Evolutionary conservation across 1,139 yeast species (phyloP), one percentile per base, ranked within the genome.

Genomic region (Petasospora rhodanensis): DNA sequence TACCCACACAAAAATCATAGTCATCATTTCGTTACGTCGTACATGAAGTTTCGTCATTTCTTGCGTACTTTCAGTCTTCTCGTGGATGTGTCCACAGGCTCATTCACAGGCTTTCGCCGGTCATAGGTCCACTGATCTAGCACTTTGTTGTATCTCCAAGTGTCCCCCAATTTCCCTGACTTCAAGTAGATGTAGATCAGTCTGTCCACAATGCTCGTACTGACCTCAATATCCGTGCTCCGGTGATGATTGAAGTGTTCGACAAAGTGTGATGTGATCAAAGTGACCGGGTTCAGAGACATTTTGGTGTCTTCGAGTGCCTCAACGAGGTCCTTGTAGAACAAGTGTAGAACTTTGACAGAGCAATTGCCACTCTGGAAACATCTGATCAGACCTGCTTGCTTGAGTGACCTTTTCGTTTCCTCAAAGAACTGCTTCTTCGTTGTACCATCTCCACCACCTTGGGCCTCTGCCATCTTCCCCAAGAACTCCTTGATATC

Each of bases 331-430:
- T 25, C 26, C n/a, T 27, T 15, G 24, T 26, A 14, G 21, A 39
- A 34, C 8, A 29, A 20, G 4, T 26, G 16, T 3, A 37, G 18
- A 10, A 24, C 9, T 3, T 31, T 22, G 14, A 38, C 28, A 6
- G 24, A 16, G 11, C 43, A 41, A 13, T 25, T 32, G 6, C 35
- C 37, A 10, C 32, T 24, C 24, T 25, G 36, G 7, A 43, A 31
- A 20, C 37, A 38, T 11, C 35, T 25, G 1, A 55, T 37, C 3
- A 57, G 33, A 18, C 43, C 42, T 4, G 28, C 21, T 7, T 26
- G 31, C 11, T 46, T 43, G 8, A 67, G 38, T 37, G 37, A 61
- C 67, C 28, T 68, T 2, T 46, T 14, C 4, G 41, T 32, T 7
- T 35, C 24, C 12, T 37, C 42, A 6, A 48, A 32, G 1, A 36